Base-by-base conservation (phyloP, 106 monocot genomes). In the Dendrobium nobile region DNA sequence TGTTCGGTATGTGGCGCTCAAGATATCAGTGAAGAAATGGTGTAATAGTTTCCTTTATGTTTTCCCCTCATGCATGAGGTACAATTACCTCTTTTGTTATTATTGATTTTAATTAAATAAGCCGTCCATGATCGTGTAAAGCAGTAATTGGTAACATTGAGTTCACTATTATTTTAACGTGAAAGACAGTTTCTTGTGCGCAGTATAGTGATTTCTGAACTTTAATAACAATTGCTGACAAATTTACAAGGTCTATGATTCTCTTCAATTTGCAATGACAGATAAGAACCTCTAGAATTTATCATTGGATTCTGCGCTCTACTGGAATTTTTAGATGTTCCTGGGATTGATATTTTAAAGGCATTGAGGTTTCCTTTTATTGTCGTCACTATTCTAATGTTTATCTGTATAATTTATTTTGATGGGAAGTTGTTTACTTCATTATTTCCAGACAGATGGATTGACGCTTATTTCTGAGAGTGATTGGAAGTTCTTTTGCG, bases 401-500 rank as follows among this genome's bases (percentile, higher is more conserved):
- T 33, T 37, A 8, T 70, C 24, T 0, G 47, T 51, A 41, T 54
- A 51, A 27, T 47, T 51, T 10, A 54, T 48, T 77, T 77, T 48
- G 51, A 47, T 15, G 28, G 77, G 28, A 24, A 77, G 28, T 67
- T 18, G 70, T 48, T 43, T 54, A 68, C 42, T 65, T 65, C 51
- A 47, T 55, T 54, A 7, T 77, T 54, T 64, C 45, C 92, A 99
- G 95, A 86, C 79, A 82, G 91, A 91, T 82, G 95, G 91, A 10
- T 81, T 95, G 72, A 87, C 86, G 75, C 82, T 99, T 24, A 86
- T 99, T 78, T 77, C 91, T 43, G 93, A 91, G 80, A 82, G 74
- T 78, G 99, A 99, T 82, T 99, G 99, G 99, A 84, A 84, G 44
- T 74, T 88, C 80, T 99, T 99, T 77, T 99, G 91, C 82, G 93